These are phyloP conservation scores for Amauroascus niger DNA, from an alignment of 2,329 filamentous ascomycete genomes.

Conservation along the genomic window DNA sequence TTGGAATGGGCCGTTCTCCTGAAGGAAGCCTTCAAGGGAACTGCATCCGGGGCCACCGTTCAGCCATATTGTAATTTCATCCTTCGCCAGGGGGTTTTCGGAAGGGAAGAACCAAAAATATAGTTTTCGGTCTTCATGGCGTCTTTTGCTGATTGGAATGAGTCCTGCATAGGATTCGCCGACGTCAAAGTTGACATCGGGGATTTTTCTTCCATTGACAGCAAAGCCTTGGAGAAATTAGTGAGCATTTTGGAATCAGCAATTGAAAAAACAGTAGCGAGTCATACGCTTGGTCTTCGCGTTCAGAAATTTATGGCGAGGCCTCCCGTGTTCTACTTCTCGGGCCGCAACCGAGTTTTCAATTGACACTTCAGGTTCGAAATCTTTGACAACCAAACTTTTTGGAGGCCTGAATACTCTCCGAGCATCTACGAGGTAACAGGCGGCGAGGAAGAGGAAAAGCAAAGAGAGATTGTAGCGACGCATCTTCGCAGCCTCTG, in stretches of 20 bases:
- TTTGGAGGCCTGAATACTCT: background rate
- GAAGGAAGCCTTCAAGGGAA: conserved; percentile 59
- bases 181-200: conserved; percentile 60
- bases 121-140: conserved; percentile 38
- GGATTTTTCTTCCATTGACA: conserved; percentile 55
- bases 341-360: background rate
- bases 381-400: background rate
- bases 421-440: conserved; percentile 6
- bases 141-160: conserved; percentile 44
- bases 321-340: background rate
- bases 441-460: conserved; percentile 6
- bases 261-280: background rate
- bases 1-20: conserved; percentile 65
- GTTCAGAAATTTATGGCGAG: conserved; percentile 6
- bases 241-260: background rate
- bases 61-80: conserved; percentile 37
- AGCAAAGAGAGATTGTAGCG: conserved; percentile 7
- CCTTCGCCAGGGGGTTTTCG: conserved; percentile 35
- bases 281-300: conserved; percentile 12
- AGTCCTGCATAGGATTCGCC: conserved; percentile 43
- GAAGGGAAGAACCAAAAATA: conserved; percentile 46
- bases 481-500: conserved; percentile 5
- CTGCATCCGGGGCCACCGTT: conserved; percentile 49
- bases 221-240: conserved; percentile 43
- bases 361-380: background rate